Evolutionary conservation across 768 basidiomycete species (phyloP), one percentile per base, ranked within the genome.

Genomic region (Boletus huronensis): DNA sequence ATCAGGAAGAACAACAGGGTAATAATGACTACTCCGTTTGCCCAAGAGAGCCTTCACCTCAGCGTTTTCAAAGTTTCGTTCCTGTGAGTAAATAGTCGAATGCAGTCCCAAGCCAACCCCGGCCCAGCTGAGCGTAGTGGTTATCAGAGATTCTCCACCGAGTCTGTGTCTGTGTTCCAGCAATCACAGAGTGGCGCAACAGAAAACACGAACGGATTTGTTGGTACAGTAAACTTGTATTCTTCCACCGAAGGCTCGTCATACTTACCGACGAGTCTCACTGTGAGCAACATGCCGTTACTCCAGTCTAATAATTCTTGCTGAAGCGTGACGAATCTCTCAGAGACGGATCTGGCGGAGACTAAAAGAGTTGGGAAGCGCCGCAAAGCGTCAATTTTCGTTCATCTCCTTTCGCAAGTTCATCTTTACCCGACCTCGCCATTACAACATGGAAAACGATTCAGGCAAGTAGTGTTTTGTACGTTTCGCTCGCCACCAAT

Each of bases 131-230:
- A 49, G 26, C 32, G 13, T 28, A 14, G 21, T 11, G 38, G 21
- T 34, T 23, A 47, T 34, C 48, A 69, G 68, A 69, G 67, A 53
- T 55, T 69, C 53, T 69, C 68, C 25, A 48, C 45, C 21, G 69
- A 69, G 10, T 63, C 68, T 2, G 16, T 62, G 7, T 61, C 69
- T 4, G 16, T 58, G 3, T 48, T 53, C 6, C 57, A 31, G 32
- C 19, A 35, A 13, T 53, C 63, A 23, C 64, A 63, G 13, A 53
- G 48, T 23, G 41, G 42, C 6, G 21, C 17, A 23, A 60, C 45
- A 5, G 58, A 62, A 31, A 28, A 51, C 39, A 48, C 56, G 19
- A 57, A 38, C n/a, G 19, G 55, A 14, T 23, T 5, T 14, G 2
- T 19, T 25, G 23, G 19, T 11, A 21, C 47, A 17, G 56, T 17